Percentiles rank a stretch among this genome's conserved stretches.
These are phyloP conservation scores for Umbilicus rupestris DNA, from an alignment of 164 flowering plant genomes.

Conservation along the genomic window DNA sequence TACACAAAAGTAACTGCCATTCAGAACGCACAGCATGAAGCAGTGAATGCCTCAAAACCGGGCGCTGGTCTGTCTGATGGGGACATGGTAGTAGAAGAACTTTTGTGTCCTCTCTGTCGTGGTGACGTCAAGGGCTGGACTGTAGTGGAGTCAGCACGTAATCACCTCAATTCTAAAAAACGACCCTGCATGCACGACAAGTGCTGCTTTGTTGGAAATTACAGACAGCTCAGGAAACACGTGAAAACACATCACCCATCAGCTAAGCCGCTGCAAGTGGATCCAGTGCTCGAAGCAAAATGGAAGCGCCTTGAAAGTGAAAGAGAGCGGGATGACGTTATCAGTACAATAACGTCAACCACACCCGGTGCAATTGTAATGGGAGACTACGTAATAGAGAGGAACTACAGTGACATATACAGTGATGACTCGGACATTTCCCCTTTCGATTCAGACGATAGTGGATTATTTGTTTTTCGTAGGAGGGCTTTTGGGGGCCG, in stretches of 20 bases:
- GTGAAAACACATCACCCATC: constrained; percentile 41
- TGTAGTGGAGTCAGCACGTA: constrained; percentile 44
- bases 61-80: constrained; percentile 14
- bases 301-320: constrained; percentile 38
- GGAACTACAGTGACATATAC: constrained; percentile 13
- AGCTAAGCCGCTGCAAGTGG: constrained; percentile 38
- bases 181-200: constrained; percentile 52
- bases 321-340: constrained; percentile 34
- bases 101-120: constrained; percentile 52
- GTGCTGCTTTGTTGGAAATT: constrained; percentile 39
- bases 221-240: constrained; percentile 41
- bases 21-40: constrained; percentile 11
- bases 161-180: constrained; percentile 38
- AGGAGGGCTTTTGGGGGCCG: not conserved
- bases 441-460: not conserved
- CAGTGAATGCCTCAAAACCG: constrained; percentile 11
- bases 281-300: constrained; percentile 35
- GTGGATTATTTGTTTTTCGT: not conserved
- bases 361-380: constrained; percentile 36
- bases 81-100: constrained; percentile 30
- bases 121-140: constrained; percentile 65
- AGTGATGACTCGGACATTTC: constrained; percentile 12
- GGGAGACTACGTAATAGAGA: constrained; percentile 43
- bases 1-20: constrained; percentile 28
- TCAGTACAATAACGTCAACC: constrained; percentile 37